Evolutionary conservation across 2,329 filamentous ascomycete genomes (phyloP).

Genomic region (Lizonia empirigonia): DNA sequence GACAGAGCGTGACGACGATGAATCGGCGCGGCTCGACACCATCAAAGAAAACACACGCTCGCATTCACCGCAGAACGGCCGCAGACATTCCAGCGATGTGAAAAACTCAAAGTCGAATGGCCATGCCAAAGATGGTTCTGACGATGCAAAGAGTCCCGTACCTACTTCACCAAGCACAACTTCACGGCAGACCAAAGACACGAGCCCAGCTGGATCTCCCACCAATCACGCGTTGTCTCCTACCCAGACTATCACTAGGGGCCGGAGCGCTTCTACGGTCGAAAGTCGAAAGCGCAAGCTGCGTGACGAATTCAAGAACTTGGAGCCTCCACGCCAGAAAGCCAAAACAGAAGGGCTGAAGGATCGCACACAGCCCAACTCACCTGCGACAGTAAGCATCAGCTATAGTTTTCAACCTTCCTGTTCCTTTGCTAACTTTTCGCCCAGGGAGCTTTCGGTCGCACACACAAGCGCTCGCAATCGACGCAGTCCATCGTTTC

Average conservation of each 20-base stretch:
- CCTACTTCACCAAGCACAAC: constrained; percentile 46
- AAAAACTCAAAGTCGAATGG: constrained; percentile 37
- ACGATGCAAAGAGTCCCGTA: constrained; percentile 42
- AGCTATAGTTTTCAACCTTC: not conserved
- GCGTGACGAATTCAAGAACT: constrained; percentile 42
- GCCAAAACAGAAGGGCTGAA: constrained; percentile 46
- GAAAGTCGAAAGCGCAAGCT: constrained; percentile 51
- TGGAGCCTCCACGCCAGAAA: constrained; percentile 50
- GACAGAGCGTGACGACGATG: constrained; percentile 44
- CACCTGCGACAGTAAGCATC: constrained; percentile 35
- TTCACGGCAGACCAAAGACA: constrained; percentile 44
- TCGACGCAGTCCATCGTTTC: constrained; percentile 45
- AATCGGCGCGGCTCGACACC: constrained; percentile 28
- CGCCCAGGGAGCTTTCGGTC: constrained; percentile 33
- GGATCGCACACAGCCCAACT: constrained; percentile 41
- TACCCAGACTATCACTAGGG: constrained; percentile 35
- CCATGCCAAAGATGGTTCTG: constrained; percentile 32
- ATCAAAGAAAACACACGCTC: constrained; percentile 37
- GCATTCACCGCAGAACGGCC: constrained; percentile 38
- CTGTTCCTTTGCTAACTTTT: not conserved
- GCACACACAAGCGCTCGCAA: constrained; percentile 47
- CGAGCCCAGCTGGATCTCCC: constrained; percentile 40
- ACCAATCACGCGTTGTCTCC: constrained; percentile 35
- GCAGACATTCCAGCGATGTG: constrained; percentile 29
- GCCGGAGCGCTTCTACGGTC: constrained; percentile 46